These are phyloP conservation scores for Sporothrix humicola DNA, from an alignment of 2,329 filamentous ascomycete species.

Conservation along the genomic window DNA sequence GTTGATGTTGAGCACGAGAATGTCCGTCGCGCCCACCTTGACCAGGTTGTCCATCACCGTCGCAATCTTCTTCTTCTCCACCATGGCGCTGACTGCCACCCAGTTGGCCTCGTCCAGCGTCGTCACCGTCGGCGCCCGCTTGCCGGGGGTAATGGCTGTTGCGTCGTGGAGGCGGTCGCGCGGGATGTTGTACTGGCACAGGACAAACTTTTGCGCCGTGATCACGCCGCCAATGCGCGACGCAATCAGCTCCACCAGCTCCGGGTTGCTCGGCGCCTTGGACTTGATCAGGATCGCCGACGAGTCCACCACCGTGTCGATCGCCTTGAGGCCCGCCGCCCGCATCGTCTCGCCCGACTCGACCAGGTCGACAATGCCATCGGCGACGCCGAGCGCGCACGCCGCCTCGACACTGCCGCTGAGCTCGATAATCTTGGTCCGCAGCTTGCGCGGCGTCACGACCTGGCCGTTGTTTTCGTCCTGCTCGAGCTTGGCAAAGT, in stretches of 20 bases:
- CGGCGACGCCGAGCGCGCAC: constrained; percentile 91
- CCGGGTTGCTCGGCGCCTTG: constrained; percentile 77
- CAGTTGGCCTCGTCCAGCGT: constrained; percentile 84
- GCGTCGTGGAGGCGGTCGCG: constrained; percentile 70
- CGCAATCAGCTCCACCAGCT: constrained; percentile 81
- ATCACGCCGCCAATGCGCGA: constrained; percentile 92
- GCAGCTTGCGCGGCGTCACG: constrained; percentile 59
- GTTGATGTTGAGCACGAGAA: constrained; percentile 83
- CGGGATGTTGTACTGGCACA: constrained; percentile 95
- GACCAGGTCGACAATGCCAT: constrained; percentile 92
- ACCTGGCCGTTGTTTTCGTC: constrained; percentile 50
- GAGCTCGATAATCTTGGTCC: constrained; percentile 90
- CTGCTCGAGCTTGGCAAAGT: constrained; percentile 79
- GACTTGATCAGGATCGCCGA: constrained; percentile 93
- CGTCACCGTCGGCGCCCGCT: constrained; percentile 91
- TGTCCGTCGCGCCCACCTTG: constrained; percentile 78
- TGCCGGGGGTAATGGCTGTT: constrained; percentile 84
- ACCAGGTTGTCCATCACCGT: constrained; percentile 84
- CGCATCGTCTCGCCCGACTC: constrained; percentile 99
- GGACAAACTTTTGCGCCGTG: constrained; percentile 88
- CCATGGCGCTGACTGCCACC: constrained; percentile 96
- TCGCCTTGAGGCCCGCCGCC: constrained; percentile 89
- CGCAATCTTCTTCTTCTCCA: constrained; percentile 84
- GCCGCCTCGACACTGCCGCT: constrained; percentile 97
- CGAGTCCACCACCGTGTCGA: constrained; percentile 89